These are phyloP conservation scores for Pyrenochaeta sp. DNA, from an alignment of 2,329 filamentous ascomycete genomes.

Conservation along the genomic window DNA sequence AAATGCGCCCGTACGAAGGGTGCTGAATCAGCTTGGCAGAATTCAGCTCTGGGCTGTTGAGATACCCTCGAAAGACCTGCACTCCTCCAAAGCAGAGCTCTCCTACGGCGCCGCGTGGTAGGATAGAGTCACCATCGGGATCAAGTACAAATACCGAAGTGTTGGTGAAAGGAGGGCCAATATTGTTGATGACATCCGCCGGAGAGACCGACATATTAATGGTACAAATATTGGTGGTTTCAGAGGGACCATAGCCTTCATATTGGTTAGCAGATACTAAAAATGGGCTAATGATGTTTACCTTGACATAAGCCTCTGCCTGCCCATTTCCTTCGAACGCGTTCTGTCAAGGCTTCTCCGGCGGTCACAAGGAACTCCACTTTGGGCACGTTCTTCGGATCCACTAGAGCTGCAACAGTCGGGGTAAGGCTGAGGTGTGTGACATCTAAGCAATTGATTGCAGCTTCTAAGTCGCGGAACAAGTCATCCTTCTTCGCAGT, in stretches of 20 bases:
- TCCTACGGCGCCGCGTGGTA: constrained; percentile 77
- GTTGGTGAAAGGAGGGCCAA: constrained; percentile 78
- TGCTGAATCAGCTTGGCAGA: constrained; percentile 74
- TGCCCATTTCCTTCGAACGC: constrained; percentile 75
- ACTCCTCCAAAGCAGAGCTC: constrained; percentile 89
- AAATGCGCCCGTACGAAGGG: constrained; percentile 73
- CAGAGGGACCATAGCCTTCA: constrained; percentile 77
- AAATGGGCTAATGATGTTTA: constrained; percentile 37
- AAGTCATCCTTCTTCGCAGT: constrained; percentile 76
- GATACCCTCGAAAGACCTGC: constrained; percentile 78
- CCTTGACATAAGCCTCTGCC: constrained; percentile 74
- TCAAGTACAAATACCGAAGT: constrained; percentile 76
- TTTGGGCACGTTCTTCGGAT: constrained; percentile 71
- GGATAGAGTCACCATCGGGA: constrained; percentile 43
- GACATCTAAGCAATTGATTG: constrained; percentile 69
- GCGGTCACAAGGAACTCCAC: constrained; percentile 82
- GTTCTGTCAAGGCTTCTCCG: constrained; percentile 79
- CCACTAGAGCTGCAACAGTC: constrained; percentile 79
- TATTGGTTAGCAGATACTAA: neutral
- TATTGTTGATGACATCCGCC: constrained; percentile 72
- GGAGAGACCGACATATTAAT: constrained; percentile 68
- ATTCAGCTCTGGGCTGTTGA: constrained; percentile 71
- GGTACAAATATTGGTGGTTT: constrained; percentile 88
- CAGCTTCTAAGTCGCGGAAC: constrained; percentile 74
- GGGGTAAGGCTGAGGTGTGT: constrained; percentile 89